Evolutionary conservation across 805 yeast genomes (phyloP).

Genomic region (Hanseniaspora clermontiae): DNA sequence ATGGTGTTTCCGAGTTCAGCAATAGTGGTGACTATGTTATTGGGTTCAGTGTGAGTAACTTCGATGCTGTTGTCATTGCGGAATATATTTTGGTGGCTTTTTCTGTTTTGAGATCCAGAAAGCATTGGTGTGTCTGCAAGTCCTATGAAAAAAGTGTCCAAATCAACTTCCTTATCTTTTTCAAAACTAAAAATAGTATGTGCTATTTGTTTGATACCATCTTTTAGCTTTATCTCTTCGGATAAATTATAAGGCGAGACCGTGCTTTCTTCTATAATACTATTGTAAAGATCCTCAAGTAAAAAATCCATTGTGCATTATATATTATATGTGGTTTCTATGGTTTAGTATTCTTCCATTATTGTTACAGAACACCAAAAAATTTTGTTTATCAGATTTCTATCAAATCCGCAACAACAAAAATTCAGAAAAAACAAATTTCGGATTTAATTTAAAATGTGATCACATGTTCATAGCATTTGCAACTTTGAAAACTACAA

Average conservation of each 20-base stretch:
- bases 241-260: neutral
- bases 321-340: neutral
- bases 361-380: neutral
- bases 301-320: neutral
- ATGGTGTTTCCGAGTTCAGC: conserved; percentile 13
- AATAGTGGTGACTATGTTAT: conserved; percentile 10
- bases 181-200: neutral
- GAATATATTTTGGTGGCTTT: neutral
- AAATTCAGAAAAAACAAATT: too few species aligned
- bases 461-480: too few species aligned
- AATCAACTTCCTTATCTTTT: neutral
- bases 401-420: too few species aligned
- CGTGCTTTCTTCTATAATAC: neutral
- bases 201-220: conserved; percentile 1
- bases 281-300: conserved; percentile 8
- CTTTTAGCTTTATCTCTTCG: conserved; percentile 1
- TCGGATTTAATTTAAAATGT: too few species aligned
- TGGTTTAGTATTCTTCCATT: too few species aligned
- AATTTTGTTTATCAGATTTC: too few species aligned
- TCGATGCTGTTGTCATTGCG: neutral
- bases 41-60: neutral
- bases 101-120: neutral
- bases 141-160: conserved; percentile 9
- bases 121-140: conserved; percentile 11
- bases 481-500: too few species aligned